Conservation (phyloP, 768 basidiomycete genomes). For the Lactifluus hygrophoroides region DNA sequence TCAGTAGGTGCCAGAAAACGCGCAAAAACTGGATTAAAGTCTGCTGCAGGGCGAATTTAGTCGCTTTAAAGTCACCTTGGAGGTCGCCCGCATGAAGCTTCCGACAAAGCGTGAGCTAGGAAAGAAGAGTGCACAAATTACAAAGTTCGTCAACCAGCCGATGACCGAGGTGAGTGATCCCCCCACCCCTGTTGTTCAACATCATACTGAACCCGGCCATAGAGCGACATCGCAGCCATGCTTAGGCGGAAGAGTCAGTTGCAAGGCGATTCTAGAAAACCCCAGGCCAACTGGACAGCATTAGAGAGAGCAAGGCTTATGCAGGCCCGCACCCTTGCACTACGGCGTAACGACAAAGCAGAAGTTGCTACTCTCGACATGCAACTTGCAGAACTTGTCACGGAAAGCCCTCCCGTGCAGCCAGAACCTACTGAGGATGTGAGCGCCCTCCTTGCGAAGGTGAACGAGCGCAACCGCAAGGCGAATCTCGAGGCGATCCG, state of each 20-base stretch:
- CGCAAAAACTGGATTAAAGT: background rate
- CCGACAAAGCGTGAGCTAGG: slow-evolving; percentile 61
- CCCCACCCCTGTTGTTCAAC: background rate
- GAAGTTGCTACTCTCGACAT: slow-evolving; percentile 56
- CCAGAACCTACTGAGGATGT: slow-evolving; percentile 19
- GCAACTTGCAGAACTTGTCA: slow-evolving; percentile 48
- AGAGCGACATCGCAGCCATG: slow-evolving; percentile 83
- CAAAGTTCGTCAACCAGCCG: slow-evolving; percentile 46
- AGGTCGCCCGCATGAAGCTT: slow-evolving; percentile 47
- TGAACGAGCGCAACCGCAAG: slow-evolving; percentile 87
- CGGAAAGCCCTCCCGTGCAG: slow-evolving; percentile 15
- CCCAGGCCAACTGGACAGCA: slow-evolving; percentile 32
- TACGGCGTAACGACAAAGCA: slow-evolving; percentile 58
- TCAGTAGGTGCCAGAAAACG: slow-evolving; percentile 30
- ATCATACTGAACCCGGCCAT: background rate
- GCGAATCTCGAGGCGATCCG: slow-evolving; percentile 76
- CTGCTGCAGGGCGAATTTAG: slow-evolving; percentile 60
- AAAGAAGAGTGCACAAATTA: slow-evolving; percentile 56
- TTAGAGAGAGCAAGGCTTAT: slow-evolving; percentile 60
- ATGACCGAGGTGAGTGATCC: slow-evolving; percentile 64
- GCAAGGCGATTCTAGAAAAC: slow-evolving; percentile 23
- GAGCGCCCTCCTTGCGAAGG: slow-evolving; percentile 49
- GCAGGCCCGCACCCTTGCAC: slow-evolving; percentile 66
- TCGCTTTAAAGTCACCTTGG: slow-evolving; percentile 40
- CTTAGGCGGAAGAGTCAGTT: slow-evolving; percentile 51